Base-by-base conservation (phyloP, 2,329 filamentous ascomycete species). In the Huntiella savannae region DNA sequence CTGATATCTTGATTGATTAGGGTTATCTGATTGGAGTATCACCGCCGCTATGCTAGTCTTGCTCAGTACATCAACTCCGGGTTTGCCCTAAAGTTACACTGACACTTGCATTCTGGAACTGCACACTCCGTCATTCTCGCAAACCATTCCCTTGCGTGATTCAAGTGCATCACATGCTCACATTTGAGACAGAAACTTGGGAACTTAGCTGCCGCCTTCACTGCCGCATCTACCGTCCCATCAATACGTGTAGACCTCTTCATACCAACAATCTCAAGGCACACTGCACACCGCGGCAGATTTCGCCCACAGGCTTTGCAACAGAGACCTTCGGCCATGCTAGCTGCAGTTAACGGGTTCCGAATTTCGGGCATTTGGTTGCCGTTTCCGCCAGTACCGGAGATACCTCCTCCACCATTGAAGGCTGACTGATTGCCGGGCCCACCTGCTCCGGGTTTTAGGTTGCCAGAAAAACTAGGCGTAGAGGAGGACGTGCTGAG, bases 141-240 rank as follows among this genome's bases (percentile, higher is more conserved):
- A 54, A 81, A 82, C 77, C 77, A 82, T 59, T 72, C 68, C 53
- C 73, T 61, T 4, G 76, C 75, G 55, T 81, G 77, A 53, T 80
- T 77, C 48, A 79, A 63, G 54, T 82, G 77, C 54, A 77, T 60
- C 7, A 78, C 75, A 55, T 82, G 77, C 54, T 79, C 75, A 56
- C 77, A 82, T 53, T 70, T 69, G 38, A 81, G 63, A 51, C 77
- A 82, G 54, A 81, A 81, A 0, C 74, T 79, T n/a, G 75, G 73
- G 54, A 81, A 80, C 40, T 68, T 65, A 2, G 71, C 72, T 40
- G 69, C 67, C 58, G 67, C 60, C 54, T 62, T 59, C 39, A 62
- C 60, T 47, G 63, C 62, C 17, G 59, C 56, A 53, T 75, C 69
- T 5, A 64, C 58, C 38, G 66, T 65, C 46, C 65, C 62, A 55